These are phyloP conservation scores for Crithidia expoeki DNA, from an alignment of 208 protist genomes.

Conservation along the genomic window DNA sequence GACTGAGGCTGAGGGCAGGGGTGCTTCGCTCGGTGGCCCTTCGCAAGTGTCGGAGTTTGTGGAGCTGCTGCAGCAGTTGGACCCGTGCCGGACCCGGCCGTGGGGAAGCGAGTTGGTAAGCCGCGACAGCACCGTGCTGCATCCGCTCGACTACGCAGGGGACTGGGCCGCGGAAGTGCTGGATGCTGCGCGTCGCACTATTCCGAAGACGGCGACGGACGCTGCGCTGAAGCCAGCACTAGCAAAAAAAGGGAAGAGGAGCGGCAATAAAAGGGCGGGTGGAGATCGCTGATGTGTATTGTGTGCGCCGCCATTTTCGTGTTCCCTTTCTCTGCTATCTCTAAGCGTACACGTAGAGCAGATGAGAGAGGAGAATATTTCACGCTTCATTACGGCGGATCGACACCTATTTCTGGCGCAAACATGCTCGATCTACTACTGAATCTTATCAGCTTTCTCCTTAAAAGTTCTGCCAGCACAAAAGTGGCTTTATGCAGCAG, in stretches of 20 bases:
- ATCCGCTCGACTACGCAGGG: conserved; percentile 17
- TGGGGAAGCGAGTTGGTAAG: conserved; percentile 34
- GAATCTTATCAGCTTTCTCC: no score
- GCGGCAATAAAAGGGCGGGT: background rate
- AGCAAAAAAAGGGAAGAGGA: background rate
- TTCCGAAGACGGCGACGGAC: background rate
- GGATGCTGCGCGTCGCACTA: background rate
- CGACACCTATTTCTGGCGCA: no score
- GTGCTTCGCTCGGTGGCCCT: conserved; percentile 1
- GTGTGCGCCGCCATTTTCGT: background rate
- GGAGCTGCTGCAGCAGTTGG: conserved; percentile 19
- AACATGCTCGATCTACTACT: no score
- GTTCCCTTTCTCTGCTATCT: background rate
- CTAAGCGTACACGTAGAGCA: no score
- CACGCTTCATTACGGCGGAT: no score
- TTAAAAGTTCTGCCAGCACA: no score
- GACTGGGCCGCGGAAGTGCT: conserved; percentile 5
- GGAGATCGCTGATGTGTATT: background rate
- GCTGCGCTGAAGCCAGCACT: background rate
- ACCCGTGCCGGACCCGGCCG: conserved; percentile 27
- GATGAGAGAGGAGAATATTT: no score
- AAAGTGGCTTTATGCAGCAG: no score
- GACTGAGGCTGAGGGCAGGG: no score
- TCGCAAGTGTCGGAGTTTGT: conserved; percentile 15
- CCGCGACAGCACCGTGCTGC: conserved; percentile 21